A percentile compares a stretch with the other conserved stretches of the same genome.
Evolutionary conservation across 2,329 filamentous ascomycete genomes (phyloP).

Genomic region (Fusarium cyanostomum): DNA sequence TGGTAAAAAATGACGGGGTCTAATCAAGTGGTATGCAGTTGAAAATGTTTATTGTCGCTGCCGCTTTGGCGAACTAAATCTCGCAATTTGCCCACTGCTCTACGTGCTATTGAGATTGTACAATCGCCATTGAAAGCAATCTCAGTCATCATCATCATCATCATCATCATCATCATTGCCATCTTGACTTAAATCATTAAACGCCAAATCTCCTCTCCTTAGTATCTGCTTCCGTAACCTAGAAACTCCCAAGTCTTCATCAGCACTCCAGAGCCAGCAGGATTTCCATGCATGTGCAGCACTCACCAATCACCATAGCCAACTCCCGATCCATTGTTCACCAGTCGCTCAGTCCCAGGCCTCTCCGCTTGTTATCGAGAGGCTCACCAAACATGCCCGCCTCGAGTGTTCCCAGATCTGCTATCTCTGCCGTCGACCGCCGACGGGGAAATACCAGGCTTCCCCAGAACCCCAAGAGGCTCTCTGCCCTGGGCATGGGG

Average conservation of each 20-base stretch:
- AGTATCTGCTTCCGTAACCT: no score
- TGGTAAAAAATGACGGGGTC: neutral
- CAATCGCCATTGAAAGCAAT: neutral
- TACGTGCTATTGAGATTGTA: neutral
- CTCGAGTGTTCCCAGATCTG: slow-evolving; percentile 24
- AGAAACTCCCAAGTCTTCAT: no score
- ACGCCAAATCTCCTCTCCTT: no score
- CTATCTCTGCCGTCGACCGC: slow-evolving; percentile 24
- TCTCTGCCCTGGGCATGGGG: slow-evolving; percentile 21
- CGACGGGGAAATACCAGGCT: slow-evolving; percentile 31
- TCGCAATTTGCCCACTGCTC: slow-evolving; percentile 10
- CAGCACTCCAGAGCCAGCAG: no score
- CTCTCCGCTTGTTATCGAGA: slow-evolving; percentile 23
- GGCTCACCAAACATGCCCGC: slow-evolving; percentile 31
- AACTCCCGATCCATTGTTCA: neutral
- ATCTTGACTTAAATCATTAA: no score
- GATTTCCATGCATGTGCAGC: no score
- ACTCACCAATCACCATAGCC: no score
- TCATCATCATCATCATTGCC: no score
- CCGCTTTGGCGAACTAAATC: slow-evolving; percentile 20
- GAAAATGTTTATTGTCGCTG: slow-evolving; percentile 18
- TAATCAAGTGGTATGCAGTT: slow-evolving; percentile 19
- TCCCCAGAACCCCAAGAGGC: slow-evolving; percentile 11
- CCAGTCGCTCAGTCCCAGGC: slow-evolving; percentile 29
- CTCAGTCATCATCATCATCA: no score